Conservation (phyloP, 1,284 basidiomycete species). For the Anthracocystis setariae region DNA sequence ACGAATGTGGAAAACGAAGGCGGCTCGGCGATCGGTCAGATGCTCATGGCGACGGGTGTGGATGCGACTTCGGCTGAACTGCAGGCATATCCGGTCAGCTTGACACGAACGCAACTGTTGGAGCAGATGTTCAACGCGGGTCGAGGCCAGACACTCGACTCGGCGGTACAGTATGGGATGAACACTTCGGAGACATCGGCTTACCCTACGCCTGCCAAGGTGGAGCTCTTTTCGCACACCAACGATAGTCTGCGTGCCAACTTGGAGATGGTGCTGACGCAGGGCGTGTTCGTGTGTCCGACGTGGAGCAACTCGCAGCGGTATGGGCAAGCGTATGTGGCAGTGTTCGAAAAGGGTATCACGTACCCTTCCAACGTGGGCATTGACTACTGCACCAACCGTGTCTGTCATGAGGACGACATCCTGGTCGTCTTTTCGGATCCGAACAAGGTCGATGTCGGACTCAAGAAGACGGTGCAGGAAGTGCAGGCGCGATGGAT, state of each 20-base stretch:
- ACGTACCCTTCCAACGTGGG: slow-evolving; percentile 44
- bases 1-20: slow-evolving; percentile 57
- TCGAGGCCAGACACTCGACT: slow-evolving; percentile 12
- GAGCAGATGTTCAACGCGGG: slow-evolving; percentile 42
- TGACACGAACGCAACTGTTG: slow-evolving; percentile 25
- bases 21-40: slow-evolving; percentile 25
- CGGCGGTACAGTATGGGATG: slow-evolving; percentile 15
- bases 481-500: slow-evolving; percentile 52
- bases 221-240: neutral
- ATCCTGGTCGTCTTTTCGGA: slow-evolving; percentile 51
- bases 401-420: slow-evolving; percentile 62
- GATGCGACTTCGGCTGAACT: slow-evolving; percentile 10
- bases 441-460: slow-evolving; percentile 9
- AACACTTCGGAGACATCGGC: slow-evolving; percentile 9
- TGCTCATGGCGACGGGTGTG: slow-evolving; percentile 19
- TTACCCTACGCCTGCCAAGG: slow-evolving; percentile 2
- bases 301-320: slow-evolving; percentile 45
- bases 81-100: slow-evolving; percentile 11
- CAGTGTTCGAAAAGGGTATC: slow-evolving; percentile 34
- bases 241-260: slow-evolving; percentile 37
- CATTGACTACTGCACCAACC: slow-evolving; percentile 45
- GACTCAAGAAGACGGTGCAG: slow-evolving; percentile 2
- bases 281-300: slow-evolving; percentile 54
- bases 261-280: slow-evolving; percentile 42
- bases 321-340: slow-evolving; percentile 23